Conservation (phyloP, 352 stramenopile species). For the Pythium monospermum region DNA sequence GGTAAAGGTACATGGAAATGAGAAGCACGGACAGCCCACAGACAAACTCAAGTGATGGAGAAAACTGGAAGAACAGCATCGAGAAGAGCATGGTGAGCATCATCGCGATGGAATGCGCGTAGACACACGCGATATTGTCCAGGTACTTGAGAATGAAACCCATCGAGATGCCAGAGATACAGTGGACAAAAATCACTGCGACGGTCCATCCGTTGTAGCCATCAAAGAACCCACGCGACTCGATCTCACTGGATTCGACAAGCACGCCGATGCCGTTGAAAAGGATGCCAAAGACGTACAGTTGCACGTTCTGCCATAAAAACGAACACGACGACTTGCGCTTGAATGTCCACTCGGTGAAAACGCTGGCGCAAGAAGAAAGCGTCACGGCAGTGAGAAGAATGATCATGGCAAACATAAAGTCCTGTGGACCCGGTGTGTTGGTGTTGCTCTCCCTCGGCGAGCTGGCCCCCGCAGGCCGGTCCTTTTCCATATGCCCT, state of each 20-base stretch:
- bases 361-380: conserved; percentile 80
- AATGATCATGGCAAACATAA: conserved; percentile 52
- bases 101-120: conserved; percentile 83
- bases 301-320: conserved; percentile 77
- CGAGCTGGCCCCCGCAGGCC: conserved; percentile 8
- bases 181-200: conserved; percentile 72
- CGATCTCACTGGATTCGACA: conserved; percentile 41
- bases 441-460: neutral
- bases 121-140: conserved; percentile 89
- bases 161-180: conserved; percentile 66
- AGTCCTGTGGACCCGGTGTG: conserved; percentile 11
- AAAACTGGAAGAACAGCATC: conserved; percentile 83
- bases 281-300: conserved; percentile 78
- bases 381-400: conserved; percentile 71
- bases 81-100: conserved; percentile 87
- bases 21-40: conserved; percentile 74
- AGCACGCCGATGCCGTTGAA: conserved; percentile 72
- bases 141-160: conserved; percentile 82
- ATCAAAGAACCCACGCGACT: conserved; percentile 57
- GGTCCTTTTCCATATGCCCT: conserved; percentile 1
- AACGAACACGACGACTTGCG: conserved; percentile 68
- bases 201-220: conserved; percentile 81
- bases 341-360: conserved; percentile 85
- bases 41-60: conserved; percentile 76
- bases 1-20: conserved; percentile 88